Evolutionary conservation across 2,329 filamentous ascomycete species (phyloP), one percentile per base, ranked within the genome.

Genomic region (Aspergillus puulaauensis): DNA sequence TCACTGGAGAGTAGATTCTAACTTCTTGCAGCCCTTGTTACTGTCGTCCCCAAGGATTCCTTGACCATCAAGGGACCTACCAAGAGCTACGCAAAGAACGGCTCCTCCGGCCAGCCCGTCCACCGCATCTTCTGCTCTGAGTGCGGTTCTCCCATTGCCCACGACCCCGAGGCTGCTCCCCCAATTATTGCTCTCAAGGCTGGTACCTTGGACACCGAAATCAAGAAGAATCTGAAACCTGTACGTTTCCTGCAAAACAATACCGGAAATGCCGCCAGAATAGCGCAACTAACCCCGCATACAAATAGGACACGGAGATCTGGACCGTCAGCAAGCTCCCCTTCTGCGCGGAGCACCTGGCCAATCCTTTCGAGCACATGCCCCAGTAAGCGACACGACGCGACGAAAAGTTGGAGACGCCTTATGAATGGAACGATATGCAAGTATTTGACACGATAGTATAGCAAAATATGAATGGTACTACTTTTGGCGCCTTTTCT

Each of bases 71-170:
- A 81, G 15, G 86, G 86, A 61, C 85, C 86, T 41, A 78, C 82
- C 74, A 89, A 89, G 83, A 86, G 79, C 72, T 89, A 76, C 74
- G 78, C 84, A 39, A 82, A 85, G 65, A 79, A 76, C 61, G 86
- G 84, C 63, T 79, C 76, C 59, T 88, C 85, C 0, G 86, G 86
- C 70, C 81, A 87, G 52, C 74, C 77, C 57, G 86, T 89, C 61
- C 85, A 87, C 79, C 86, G 86, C 64, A 78, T 88, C 73, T 89
- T 89, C 80, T 89, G 86, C 81, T 77, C 79, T 63, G 85, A 88
- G 69, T 89, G 86, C 74, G 86, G 86, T 62, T 87, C 84, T 15
- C 86, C 86, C 60, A 87, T 89, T 66, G 86, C 86, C 59, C 86
- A 89, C 73, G 86, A 89, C 74, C 86, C 86, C 24, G 86, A 89